Evolutionary conservation across 1,139 yeast genomes (phyloP), one percentile per base, ranked within the genome.

Genomic region (Diutina sp.): DNA sequence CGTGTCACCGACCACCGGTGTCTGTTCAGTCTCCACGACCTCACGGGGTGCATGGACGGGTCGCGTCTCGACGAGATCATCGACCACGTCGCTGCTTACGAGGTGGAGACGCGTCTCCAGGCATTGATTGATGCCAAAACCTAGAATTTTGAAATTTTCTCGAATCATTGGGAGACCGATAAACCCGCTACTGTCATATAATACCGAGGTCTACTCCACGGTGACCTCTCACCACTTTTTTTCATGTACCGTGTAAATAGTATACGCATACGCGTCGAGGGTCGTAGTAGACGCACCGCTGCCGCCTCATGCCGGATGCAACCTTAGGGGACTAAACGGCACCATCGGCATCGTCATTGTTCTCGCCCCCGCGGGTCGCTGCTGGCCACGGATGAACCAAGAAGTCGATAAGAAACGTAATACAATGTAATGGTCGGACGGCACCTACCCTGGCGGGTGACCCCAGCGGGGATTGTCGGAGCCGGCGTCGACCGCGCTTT

Each of bases 1-100:
- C 76, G 99, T 63, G 82, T 93, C 57, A 91, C 98, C 0, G 99
- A 93, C 66, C 99, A 93, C 66, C 75, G 99, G 56, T 90, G 97
- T 66, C 90, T 91, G 4, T 83, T 70, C 63, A 83, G 91, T 0
- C 66, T 87, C 32, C 87, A 89, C 65, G 96, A 90, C 65, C 71
- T 93, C n/a, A 84, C 79, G 3, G 95, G 90, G 1, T 83, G 91
- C 59, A 77, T 91, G 84, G 75, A 75, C 8, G 98, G 98, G 2
- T 76, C 76, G 56, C 76, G 78, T 61, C 71, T 93, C 58, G 57
- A 11, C 67, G 66, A 55, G 57, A 54, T 64, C 1, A 61, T 64
- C 3, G 69, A 66, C 18, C 61, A 61, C 56, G 62, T 67, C 14
- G 50, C 50, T 6, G 30, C 30, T n/a, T 25, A 46, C 30, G 50